These are phyloP conservation scores for Discostella stelligeroides DNA, from an alignment of 108 stramenopile species.

Conservation along the genomic window DNA sequence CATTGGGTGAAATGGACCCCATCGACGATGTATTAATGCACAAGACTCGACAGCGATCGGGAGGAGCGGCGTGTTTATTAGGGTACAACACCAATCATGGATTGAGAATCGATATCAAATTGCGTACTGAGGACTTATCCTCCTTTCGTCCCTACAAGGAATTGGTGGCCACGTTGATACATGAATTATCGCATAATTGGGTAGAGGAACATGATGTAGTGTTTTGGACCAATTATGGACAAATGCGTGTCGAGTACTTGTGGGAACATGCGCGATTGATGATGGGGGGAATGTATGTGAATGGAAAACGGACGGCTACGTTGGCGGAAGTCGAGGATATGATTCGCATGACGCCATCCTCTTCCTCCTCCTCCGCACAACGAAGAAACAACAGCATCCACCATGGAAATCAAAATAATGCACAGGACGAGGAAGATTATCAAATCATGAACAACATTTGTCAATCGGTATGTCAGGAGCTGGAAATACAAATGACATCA, in stretches of 20 bases:
- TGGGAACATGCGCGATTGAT: slow-evolving; percentile 50
- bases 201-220: slow-evolving; percentile 75
- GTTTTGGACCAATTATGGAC: slow-evolving; percentile 81
- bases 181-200: slow-evolving; percentile 85
- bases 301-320: slow-evolving; percentile 66
- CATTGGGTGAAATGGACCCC: slow-evolving; percentile 85
- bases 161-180: slow-evolving; percentile 69
- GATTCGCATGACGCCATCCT: slow-evolving; percentile 11
- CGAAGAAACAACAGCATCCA: no score
- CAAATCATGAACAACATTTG: slow-evolving; percentile 45
- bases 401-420: slow-evolving; percentile 1
- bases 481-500: slow-evolving; percentile 65
- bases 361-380: neutral
- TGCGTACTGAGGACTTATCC: slow-evolving; percentile 66
- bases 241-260: slow-evolving; percentile 78
- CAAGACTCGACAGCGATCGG: slow-evolving; percentile 56
- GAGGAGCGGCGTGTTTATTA: slow-evolving; percentile 64
- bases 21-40: slow-evolving; percentile 79
- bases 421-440: neutral
- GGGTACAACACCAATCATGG: slow-evolving; percentile 87
- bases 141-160: slow-evolving; percentile 67
- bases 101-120: slow-evolving; percentile 67
- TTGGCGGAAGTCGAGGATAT: slow-evolving; percentile 54
- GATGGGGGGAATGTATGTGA: slow-evolving; percentile 44
- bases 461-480: slow-evolving; percentile 52